Percentiles rank a stretch among this genome's conserved stretches.
These are phyloP conservation scores for Globisporangium echinulatum DNA, from an alignment of 352 stramenopile species.

Conservation along the genomic window DNA sequence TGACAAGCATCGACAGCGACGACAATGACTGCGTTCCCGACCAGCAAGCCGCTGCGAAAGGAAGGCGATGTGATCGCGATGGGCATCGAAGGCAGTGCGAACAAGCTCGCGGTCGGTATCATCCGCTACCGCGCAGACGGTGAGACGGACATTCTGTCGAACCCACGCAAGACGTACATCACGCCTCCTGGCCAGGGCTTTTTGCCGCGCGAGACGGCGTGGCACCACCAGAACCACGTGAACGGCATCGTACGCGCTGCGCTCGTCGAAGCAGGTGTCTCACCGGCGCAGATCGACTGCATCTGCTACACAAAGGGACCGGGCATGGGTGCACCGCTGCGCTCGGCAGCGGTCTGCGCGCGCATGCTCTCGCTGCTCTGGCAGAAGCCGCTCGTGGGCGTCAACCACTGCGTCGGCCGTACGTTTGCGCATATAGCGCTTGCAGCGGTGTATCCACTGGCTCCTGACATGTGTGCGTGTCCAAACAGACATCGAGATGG, in stretches of 20 bases:
- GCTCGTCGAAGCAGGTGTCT: conserved; percentile 89
- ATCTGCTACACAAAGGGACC: conserved; percentile 96
- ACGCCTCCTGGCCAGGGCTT: conserved; percentile 97
- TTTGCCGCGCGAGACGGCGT: conserved; percentile 96
- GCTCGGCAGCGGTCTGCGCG: conserved; percentile 93
- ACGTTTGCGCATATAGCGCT: conserved; percentile 17
- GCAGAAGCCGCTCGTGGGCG: conserved; percentile 93
- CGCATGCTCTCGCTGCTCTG: conserved; percentile 93
- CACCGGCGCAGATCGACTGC: conserved; percentile 81
- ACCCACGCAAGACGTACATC: conserved; percentile 99
- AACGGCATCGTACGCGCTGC: conserved; percentile 92
- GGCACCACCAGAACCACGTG: conserved; percentile 98
- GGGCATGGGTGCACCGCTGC: conserved; percentile 98
- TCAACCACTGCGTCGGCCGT: conserved; percentile 99
- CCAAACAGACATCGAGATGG: conserved; percentile 99
- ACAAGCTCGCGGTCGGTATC: conserved; percentile 94
- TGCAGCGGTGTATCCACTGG: not conserved
- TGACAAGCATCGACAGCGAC: not conserved
- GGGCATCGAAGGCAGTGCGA: conserved; percentile 98
- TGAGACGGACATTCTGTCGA: conserved; percentile 94
- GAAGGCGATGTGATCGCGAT: conserved; percentile 87
- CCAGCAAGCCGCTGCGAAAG: conserved; percentile 41
- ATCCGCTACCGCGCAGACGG: conserved; percentile 64
- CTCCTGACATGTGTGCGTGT: conserved; percentile 1
- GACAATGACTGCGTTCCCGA: conserved; percentile 14